Base-by-base conservation (phyloP, 768 basidiomycete species). In the Boletus rubroflammeus region DNA sequence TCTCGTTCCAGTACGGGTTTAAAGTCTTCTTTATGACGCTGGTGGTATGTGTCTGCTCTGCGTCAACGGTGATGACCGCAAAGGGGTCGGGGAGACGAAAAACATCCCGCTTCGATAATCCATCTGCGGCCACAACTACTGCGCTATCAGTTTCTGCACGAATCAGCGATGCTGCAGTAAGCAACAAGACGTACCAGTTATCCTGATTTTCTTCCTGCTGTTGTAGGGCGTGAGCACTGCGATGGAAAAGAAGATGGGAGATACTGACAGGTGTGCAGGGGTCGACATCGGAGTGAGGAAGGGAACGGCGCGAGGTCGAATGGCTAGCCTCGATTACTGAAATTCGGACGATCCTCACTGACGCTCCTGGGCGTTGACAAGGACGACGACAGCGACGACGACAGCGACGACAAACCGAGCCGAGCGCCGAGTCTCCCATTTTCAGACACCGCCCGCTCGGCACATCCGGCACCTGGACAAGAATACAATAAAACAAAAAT, bases 11-110 rank as follows among this genome's bases (percentile, higher is more conserved):
- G 72, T 96, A 95, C 0, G 94, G 90, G 72, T 93, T 94, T 44
- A 94, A 73, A 0, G 92, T 93, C 75, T 92, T 95, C 79, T 93
- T 98, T 67, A 98, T 97, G 31, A 96, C 96, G 52, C 90, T 92
- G 15, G 95, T 98, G 1, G 96, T 96, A 62, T 93, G 89, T 0
- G 95, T 98, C 72, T 98, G 95, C 71, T 97, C 94, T 4, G 93
- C 93, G 62, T 99, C 97, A 40, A 98, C 94, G 21, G 96, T 98
- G 71, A 99, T 89, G 65, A 99, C 94, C 6, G 97, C 96, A 69
- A 98, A 98, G 5, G 97, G 96, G 73, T 98, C 95, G 3, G 96
- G 97, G 6, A 98, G 85, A 49, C 95, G 85, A 69, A 97, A 94
- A 50, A 96, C 93, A 76, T 97, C 93, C 53, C 93, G 89, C 76